Conservation (phyloP, 73 alveolate species). For the Paramecium sonneborni region DNA sequence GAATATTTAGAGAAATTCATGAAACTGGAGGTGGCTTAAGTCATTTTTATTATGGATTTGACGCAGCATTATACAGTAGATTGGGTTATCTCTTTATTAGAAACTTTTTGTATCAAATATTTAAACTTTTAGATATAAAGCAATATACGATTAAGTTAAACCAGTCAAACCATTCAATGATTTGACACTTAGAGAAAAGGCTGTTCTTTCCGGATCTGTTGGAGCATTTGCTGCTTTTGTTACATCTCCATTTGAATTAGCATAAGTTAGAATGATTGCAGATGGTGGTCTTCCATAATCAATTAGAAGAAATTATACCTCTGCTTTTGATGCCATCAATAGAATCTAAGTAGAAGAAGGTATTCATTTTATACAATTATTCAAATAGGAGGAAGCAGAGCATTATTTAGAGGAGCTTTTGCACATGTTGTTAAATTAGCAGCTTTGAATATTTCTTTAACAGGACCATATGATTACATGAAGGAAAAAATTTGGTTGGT, state of each 20-base stretch:
- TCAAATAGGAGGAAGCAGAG: slow-evolving; percentile 49
- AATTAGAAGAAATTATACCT: slow-evolving; percentile 53
- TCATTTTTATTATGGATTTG: slow-evolving; percentile 63
- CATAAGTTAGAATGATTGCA: slow-evolving; percentile 61
- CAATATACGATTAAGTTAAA: slow-evolving; percentile 61
- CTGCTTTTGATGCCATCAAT: slow-evolving; percentile 55
- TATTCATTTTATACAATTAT: not conserved
- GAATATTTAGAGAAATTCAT: slow-evolving; percentile 66
- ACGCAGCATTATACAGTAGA: slow-evolving; percentile 60
- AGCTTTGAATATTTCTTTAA: slow-evolving; percentile 44
- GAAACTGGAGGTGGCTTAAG: slow-evolving; percentile 66
- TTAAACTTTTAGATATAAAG: slow-evolving; percentile 29
- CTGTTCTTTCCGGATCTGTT: slow-evolving; percentile 57
- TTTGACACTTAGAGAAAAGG: slow-evolving; percentile 66
- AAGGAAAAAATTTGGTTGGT: slow-evolving; percentile 64
- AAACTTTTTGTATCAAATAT: slow-evolving; percentile 39
- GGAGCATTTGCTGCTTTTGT: slow-evolving; percentile 68
- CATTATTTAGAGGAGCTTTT: slow-evolving; percentile 60
- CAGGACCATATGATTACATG: slow-evolving; percentile 68
- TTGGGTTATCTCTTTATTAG: slow-evolving; percentile 64
- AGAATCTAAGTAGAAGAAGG: slow-evolving; percentile 57
- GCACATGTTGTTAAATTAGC: slow-evolving; percentile 60
- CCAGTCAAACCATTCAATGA: slow-evolving; percentile 67
- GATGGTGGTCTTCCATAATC: slow-evolving; percentile 64
- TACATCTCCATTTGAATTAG: slow-evolving; percentile 64